Evolutionary conservation across 139 green algal genomes (phyloP), one percentile per base, ranked within the genome.

Genomic region (Astrephomene gubernaculifera): DNA sequence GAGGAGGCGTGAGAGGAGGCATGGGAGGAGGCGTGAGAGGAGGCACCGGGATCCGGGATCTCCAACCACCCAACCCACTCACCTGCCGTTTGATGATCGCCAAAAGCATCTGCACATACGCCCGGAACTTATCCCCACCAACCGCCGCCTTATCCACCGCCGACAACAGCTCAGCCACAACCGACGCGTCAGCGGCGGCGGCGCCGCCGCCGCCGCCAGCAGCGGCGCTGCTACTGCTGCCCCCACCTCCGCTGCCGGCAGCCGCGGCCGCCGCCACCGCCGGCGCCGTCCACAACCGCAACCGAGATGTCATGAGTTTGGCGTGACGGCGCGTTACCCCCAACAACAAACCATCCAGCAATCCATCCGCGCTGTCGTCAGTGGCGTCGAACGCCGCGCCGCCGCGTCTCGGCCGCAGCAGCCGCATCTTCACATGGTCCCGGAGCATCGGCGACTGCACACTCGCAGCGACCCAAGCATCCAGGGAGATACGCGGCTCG

Each of bases 401-500:
- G 29, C 64, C 43, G 36, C 33, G 41, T 54, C 64, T 14, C 49
- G 89, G 85, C 53, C 33, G 31, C 60, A 92, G 71, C 69, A 89
- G n/a, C 44, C 63, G 35, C n/a, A 73, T 31, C 72, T 92, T 92
- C 65, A 90, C 84, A 68, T 89, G 79, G n/a, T 92, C 82, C 0
- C 89, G 69, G 9, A 92, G 68, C 29, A 78, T 9, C 10, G 21
- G 39, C 64, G 71, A 53, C 1, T 89, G n/a, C 31, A 89, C 31
- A 60, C 64, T 45, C 44, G 83, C 81, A 14, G 74, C 64, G 36
- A 82, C 38, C 35, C 82, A 84, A 33, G 44, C 52, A 27, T 85
- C 74, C 33, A 38, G 12, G 22, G 67, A 27, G 17, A 83, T n/a
- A n/a, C n/a, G n/a, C n/a, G n/a, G 36, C 1, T 83, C 38, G n/a